Evolutionary conservation across 139 green algal species (phyloP).

Genomic region (Monoraphidium neglectum): DNA sequence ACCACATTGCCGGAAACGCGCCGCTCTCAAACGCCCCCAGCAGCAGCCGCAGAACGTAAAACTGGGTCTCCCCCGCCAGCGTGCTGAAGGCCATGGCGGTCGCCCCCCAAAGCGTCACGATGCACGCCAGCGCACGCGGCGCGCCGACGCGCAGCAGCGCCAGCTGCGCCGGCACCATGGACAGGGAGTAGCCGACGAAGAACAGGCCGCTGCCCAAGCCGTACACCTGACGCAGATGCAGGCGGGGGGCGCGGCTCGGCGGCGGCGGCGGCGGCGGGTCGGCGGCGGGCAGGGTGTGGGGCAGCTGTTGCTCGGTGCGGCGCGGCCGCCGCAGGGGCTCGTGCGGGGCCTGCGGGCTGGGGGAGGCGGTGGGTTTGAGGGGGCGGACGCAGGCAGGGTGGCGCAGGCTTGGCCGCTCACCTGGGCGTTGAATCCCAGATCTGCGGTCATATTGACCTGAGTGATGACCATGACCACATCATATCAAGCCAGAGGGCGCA

Average conservation of each 20-base stretch:
- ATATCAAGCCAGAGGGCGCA: no score
- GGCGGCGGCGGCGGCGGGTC: not conserved
- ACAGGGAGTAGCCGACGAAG: constrained; percentile 74
- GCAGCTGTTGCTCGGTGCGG: not conserved
- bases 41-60: constrained; percentile 71
- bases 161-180: constrained; percentile 67
- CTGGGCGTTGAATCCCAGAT: constrained; percentile 31
- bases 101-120: constrained; percentile 67
- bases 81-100: constrained; percentile 57
- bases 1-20: constrained; percentile 65
- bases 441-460: no score
- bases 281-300: not conserved
- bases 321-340: not conserved
- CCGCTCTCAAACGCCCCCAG: constrained; percentile 73
- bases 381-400: no score
- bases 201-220: constrained; percentile 77
- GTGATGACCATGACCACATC: no score
- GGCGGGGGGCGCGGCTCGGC: not conserved
- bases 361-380: no score
- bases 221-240: constrained; percentile 33
- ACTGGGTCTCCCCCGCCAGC: constrained; percentile 27
- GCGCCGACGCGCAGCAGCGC: constrained; percentile 54
- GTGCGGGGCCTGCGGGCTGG: no score
- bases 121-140: constrained; percentile 60
- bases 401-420: not conserved